These are phyloP conservation scores for Saccharomycopsis fermentans DNA, from an alignment of 805 yeast species.

Conservation along the genomic window DNA sequence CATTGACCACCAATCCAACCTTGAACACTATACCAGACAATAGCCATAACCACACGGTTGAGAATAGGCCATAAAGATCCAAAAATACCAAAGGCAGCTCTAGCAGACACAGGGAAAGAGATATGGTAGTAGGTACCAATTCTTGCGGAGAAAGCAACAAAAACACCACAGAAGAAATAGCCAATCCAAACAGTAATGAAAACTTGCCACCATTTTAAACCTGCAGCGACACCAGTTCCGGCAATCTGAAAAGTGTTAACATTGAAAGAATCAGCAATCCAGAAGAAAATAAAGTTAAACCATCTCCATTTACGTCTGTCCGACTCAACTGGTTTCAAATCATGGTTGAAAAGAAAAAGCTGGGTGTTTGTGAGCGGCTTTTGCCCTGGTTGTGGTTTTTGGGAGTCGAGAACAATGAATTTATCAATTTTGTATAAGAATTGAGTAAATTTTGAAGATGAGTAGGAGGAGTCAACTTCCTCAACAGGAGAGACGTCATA, in stretches of 20 bases:
- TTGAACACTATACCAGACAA: conserved; percentile 85
- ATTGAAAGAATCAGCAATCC: conserved; percentile 88
- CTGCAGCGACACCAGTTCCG: conserved; percentile 68
- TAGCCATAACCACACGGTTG: conserved; percentile 80
- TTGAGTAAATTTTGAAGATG: neutral
- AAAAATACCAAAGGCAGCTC: conserved; percentile 80
- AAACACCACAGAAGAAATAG: conserved; percentile 56
- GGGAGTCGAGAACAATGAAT: neutral
- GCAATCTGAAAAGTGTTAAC: conserved; percentile 90
- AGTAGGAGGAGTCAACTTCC: neutral
- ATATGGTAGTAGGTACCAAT: conserved; percentile 75
- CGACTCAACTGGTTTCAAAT: conserved; percentile 68
- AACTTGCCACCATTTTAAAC: conserved; percentile 83
- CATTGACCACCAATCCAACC: conserved; percentile 79
- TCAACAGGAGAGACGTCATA: neutral
- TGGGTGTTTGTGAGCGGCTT: conserved; percentile 42
- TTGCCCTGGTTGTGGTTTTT: neutral
- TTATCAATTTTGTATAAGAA: neutral
- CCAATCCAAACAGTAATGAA: conserved; percentile 90
- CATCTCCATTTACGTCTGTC: conserved; percentile 76
- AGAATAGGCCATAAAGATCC: conserved; percentile 84
- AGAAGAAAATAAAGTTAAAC: conserved; percentile 69
- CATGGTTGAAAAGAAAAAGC: conserved; percentile 61
- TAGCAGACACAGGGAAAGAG: conserved; percentile 72
- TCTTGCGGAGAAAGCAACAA: conserved; percentile 63